Percentiles rank a stretch among this genome's conserved stretches.
phyloP scores from a whole-genome alignment of 306 rosid genomes.

The Amphicarpaea edgeworthii region DNA sequence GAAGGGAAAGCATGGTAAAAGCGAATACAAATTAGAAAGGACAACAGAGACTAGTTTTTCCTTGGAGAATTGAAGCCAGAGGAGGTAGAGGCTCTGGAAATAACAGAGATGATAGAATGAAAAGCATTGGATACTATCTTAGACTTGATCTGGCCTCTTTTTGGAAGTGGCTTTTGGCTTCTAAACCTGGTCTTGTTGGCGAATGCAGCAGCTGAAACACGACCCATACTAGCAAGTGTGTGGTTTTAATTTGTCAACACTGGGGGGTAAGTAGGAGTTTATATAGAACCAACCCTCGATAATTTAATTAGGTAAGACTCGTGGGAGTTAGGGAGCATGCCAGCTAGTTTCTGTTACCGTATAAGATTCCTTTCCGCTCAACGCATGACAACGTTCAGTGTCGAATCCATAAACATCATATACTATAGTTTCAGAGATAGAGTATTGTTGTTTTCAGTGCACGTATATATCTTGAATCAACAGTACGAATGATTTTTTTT shows the following conservation, averaged over 20 bases:
- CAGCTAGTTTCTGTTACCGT: constrained; percentile 49
- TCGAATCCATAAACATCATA: constrained; percentile 24
- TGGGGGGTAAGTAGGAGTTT: constrained; percentile 37
- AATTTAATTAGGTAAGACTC: neutral
- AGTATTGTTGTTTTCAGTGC: constrained; percentile 28
- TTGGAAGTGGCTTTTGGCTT: constrained; percentile 54
- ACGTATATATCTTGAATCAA: constrained; percentile 27
- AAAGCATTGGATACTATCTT: constrained; percentile 57
- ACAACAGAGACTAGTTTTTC: constrained; percentile 49
- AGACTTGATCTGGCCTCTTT: constrained; percentile 61
- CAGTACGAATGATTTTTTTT: neutral
- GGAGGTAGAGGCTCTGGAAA: constrained; percentile 54
- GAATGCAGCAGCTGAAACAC: constrained; percentile 45
- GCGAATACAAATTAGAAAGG: neutral
- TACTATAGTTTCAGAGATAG: constrained; percentile 5
- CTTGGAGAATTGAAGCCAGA: constrained; percentile 45
- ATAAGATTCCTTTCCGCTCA: constrained; percentile 59
- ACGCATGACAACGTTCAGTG: constrained; percentile 47
- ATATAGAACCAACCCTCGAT: constrained; percentile 46
- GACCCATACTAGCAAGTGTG: constrained; percentile 39
- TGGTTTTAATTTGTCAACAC: too few species aligned
- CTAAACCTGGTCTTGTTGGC: constrained; percentile 37
- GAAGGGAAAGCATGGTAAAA: neutral
- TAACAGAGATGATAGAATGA: constrained; percentile 51
- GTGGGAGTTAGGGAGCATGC: constrained; percentile 63